phyloP scores from a whole-genome alignment of 2,329 filamentous ascomycete genomes.

The Colletotrichum destructivum region DNA sequence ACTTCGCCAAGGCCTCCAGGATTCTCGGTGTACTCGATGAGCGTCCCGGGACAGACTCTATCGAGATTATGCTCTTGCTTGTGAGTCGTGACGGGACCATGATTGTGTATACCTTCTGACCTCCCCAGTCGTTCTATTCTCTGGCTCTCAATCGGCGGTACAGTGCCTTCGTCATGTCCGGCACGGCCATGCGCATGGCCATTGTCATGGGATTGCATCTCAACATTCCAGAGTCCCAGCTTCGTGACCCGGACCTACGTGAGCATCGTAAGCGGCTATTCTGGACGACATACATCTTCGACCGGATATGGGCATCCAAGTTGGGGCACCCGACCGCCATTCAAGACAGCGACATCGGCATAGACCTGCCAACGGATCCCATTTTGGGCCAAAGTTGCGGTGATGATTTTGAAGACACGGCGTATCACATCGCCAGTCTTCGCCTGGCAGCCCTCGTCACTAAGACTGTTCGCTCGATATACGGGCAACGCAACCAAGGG shows the following conservation, averaged over 20 bases:
- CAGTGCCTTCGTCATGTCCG: constrained; percentile 59
- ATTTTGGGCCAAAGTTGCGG: neutral
- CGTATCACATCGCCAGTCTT: constrained; percentile 53
- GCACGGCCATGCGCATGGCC: constrained; percentile 60
- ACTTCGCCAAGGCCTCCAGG: constrained; percentile 58
- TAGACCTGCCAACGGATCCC: constrained; percentile 56
- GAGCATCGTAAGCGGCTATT: constrained; percentile 59
- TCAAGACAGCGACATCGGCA: constrained; percentile 63
- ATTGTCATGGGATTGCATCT: constrained; percentile 49
- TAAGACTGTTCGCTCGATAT: constrained; percentile 51
- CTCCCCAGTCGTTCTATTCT: constrained; percentile 58
- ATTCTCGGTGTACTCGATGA: constrained; percentile 59
- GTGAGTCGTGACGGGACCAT: constrained; percentile 48
- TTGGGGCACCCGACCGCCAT: constrained; percentile 64
- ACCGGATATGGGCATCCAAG: constrained; percentile 64
- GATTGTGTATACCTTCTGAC: constrained; percentile 7
- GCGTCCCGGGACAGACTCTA: constrained; percentile 58
- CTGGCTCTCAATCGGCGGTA: constrained; percentile 61
- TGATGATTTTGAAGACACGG: constrained; percentile 51
- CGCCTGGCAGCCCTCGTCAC: constrained; percentile 54
- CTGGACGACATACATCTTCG: constrained; percentile 61
- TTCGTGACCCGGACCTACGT: constrained; percentile 53
- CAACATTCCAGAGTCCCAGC: constrained; percentile 51
- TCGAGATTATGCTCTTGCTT: constrained; percentile 61
- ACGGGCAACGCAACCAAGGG: constrained; percentile 48